Evolutionary conservation across 192 early-diverging fungal genomes (phyloP).

Genomic region (Borealophlyctis nickersoniae): DNA sequence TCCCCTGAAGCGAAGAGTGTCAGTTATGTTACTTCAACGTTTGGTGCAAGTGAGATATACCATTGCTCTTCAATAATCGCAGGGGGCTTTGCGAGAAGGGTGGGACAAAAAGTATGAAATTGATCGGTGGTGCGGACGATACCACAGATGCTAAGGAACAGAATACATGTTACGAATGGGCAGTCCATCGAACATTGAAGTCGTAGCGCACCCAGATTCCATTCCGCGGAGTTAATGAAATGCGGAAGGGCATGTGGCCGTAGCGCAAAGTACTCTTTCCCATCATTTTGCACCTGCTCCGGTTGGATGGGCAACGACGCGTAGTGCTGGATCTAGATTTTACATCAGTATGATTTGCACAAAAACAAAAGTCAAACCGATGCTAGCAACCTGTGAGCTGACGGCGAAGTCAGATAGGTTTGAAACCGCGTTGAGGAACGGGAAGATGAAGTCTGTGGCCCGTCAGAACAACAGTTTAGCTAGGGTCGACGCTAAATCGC

Average conservation of each 20-base stretch:
- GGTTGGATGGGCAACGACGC: conserved; percentile 73
- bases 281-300: conserved; percentile 14
- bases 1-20: too few relatives aligned
- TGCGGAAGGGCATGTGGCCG: conserved; percentile 72
- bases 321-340: conserved; percentile 68
- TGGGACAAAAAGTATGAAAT: conserved; percentile 90
- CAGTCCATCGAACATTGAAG: background rate
- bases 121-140: conserved; percentile 74
- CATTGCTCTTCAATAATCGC: conserved; percentile 57
- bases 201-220: conserved; percentile 75
- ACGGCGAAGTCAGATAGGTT: conserved; percentile 73
- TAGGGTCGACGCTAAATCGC: background rate
- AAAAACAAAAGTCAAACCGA: too few relatives aligned
- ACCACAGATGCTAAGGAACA: conserved; percentile 68
- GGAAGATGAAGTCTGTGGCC: conserved; percentile 40
- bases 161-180: conserved; percentile 4
- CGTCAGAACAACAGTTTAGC: conserved; percentile 9
- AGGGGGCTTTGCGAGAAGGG: conserved; percentile 64
- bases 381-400: conserved; percentile 55
- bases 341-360: background rate
- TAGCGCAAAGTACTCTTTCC: conserved; percentile 37
- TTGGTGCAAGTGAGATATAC: too few relatives aligned
- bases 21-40: too few relatives aligned
- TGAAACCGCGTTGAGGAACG: conserved; percentile 68
- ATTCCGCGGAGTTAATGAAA: conserved; percentile 95